Conservation (phyloP, 345 rosid genomes). For the Gossypium mustelinum region DNA sequence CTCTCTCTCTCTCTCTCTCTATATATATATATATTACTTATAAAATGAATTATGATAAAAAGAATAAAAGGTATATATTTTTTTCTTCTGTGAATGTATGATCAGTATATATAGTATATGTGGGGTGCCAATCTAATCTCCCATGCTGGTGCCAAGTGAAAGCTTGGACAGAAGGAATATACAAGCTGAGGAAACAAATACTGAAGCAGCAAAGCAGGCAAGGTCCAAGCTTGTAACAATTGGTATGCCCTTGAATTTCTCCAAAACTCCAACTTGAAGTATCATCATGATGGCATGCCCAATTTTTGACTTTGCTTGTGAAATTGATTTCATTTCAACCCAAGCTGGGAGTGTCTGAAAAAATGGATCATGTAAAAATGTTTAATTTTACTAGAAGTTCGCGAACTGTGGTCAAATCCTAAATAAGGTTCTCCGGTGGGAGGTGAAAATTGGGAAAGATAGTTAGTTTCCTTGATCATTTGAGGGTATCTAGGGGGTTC, state of each 20-base stretch:
- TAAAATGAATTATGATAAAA: constrained; percentile 6
- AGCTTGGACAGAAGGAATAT: constrained; percentile 58
- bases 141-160: constrained; percentile 15
- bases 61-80: neutral
- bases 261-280: constrained; percentile 68
- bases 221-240: constrained; percentile 50
- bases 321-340: constrained; percentile 48
- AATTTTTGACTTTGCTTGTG: constrained; percentile 58
- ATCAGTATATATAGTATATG: neutral
- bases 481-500: too few species aligned
- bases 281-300: constrained; percentile 68
- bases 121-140: constrained; percentile 8
- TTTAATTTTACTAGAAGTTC: neutral
- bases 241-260: constrained; percentile 55
- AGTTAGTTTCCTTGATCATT: too few species aligned
- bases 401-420: too few species aligned
- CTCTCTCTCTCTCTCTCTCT: too few species aligned
- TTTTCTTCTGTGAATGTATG: neutral
- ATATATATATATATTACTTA: neutral
- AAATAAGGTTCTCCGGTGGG: too few species aligned
- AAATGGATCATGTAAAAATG: neutral
- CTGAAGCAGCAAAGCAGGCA: constrained; percentile 62
- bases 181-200: constrained; percentile 51
- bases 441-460: too few species aligned
- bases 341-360: constrained; percentile 49